Evolutionary conservation across 1,284 basidiomycete species (phyloP).

Genomic region (Trametes polyzona): DNA sequence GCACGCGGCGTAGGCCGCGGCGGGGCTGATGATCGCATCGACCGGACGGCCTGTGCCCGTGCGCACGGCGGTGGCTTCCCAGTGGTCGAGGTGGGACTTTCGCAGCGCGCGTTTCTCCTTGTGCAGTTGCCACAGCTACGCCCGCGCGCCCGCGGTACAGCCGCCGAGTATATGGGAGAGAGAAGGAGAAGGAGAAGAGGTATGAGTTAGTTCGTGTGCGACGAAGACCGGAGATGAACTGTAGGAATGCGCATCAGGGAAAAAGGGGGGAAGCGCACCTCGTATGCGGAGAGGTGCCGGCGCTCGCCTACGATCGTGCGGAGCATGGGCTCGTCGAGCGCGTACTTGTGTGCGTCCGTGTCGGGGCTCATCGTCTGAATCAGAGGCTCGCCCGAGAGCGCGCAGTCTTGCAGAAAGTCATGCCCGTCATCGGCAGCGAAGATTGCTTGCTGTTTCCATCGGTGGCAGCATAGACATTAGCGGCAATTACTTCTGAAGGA

Average conservation of each 20-base stretch:
- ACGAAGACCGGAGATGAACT: slow-evolving; percentile 13
- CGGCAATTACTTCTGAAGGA: background rate
- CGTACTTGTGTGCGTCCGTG: slow-evolving; percentile 34
- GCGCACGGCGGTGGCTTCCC: slow-evolving; percentile 43
- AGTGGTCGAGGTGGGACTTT: slow-evolving; percentile 50
- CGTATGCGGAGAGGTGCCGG: slow-evolving; percentile 34
- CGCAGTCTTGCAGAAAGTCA: slow-evolving; percentile 36
- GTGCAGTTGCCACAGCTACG: slow-evolving; percentile 48
- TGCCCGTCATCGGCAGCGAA: slow-evolving; percentile 37
- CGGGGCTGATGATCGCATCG: slow-evolving; percentile 47
- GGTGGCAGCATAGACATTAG: background rate
- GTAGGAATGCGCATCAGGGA: too few relatives aligned
- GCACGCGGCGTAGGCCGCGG: slow-evolving; percentile 39
- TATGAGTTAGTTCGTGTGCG: slow-evolving; percentile 26
- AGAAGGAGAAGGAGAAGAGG: slow-evolving; percentile 25
- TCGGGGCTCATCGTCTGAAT: slow-evolving; percentile 35
- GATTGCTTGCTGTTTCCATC: slow-evolving; percentile 33
- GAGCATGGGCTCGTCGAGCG: slow-evolving; percentile 34
- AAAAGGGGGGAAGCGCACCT: slow-evolving; percentile 26
- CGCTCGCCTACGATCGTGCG: slow-evolving; percentile 32
- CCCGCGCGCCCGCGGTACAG: background rate
- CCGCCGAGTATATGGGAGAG: background rate
- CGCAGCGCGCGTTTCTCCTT: slow-evolving; percentile 41
- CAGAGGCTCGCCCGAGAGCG: slow-evolving; percentile 37
- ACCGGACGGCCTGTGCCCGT: slow-evolving; percentile 54